phyloP scores from a whole-genome alignment of 192 early-diverging fungal species.

The Entrophospora sp. region DNA sequence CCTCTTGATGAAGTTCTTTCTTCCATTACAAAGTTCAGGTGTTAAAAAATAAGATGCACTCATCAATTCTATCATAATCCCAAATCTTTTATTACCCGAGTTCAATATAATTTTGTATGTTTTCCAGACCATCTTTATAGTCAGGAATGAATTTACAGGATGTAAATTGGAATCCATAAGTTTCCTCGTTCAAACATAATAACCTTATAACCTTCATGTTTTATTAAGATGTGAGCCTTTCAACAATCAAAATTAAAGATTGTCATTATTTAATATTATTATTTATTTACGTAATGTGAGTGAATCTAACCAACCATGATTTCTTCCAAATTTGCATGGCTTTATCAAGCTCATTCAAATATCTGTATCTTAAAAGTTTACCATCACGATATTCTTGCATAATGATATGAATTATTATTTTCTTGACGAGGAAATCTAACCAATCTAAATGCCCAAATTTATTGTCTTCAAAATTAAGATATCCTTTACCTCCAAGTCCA shows the following conservation, averaged over 20 bases:
- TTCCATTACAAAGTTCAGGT: slow-evolving; percentile 61
- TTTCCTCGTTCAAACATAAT: slow-evolving; percentile 86
- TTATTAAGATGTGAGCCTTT: slow-evolving; percentile 71
- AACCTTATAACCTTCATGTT: slow-evolving; percentile 89
- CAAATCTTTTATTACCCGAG: slow-evolving; percentile 66
- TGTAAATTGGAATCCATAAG: slow-evolving; percentile 90
- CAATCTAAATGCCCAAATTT: slow-evolving; percentile 99
- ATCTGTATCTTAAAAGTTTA: slow-evolving; percentile 79
- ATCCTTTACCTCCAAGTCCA: slow-evolving; percentile 90
- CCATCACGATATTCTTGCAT: slow-evolving; percentile 92
- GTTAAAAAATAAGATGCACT: slow-evolving; percentile 56
- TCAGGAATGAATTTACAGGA: slow-evolving; percentile 73
- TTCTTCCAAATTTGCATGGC: slow-evolving; percentile 73
- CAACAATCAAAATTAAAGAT: too few relatives aligned
- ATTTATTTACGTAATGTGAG: slow-evolving; percentile 40
- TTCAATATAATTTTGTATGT: slow-evolving; percentile 69
- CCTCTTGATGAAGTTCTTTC: slow-evolving; percentile 69
- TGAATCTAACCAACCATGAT: slow-evolving; percentile 59
- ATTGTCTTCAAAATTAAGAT: slow-evolving; percentile 95
- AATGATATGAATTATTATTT: slow-evolving; percentile 84
- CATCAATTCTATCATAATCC: slow-evolving; percentile 76
- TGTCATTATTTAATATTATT: too few relatives aligned
- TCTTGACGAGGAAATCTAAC: slow-evolving; percentile 94
- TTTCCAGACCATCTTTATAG: slow-evolving; percentile 67
- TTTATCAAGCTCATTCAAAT: slow-evolving; percentile 81